These are phyloP conservation scores for Komagataella kurtzmanii DNA, from an alignment of 805 yeast species.

Conservation along the genomic window DNA sequence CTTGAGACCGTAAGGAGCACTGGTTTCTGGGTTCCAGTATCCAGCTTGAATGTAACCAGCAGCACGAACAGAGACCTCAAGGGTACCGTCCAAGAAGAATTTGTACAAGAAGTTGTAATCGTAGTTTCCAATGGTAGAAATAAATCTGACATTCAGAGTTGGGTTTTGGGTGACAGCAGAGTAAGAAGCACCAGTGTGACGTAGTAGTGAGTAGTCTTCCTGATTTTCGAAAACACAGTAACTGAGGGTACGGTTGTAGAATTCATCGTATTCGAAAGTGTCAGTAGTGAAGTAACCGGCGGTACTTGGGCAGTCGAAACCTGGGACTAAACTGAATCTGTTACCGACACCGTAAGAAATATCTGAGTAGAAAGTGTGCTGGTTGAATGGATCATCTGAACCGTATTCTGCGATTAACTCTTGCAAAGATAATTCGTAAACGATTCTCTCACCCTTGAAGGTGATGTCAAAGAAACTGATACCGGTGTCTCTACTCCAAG, in stretches of 20 bases:
- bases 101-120: constrained; percentile 4
- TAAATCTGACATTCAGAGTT: constrained; percentile 9
- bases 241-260: constrained; percentile 2
- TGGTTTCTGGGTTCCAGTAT: constrained; percentile 10
- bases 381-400: constrained; percentile 18
- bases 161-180: constrained; percentile 11
- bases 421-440: constrained; percentile 14
- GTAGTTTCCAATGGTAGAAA: constrained; percentile 3
- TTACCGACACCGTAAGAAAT: constrained; percentile 15
- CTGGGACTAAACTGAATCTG: constrained; percentile 13
- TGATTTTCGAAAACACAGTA: constrained; percentile 7
- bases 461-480: constrained; percentile 12
- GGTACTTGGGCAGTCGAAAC: constrained; percentile 17
- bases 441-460: constrained; percentile 16
- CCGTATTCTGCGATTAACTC: constrained; percentile 17
- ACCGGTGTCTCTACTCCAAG: constrained; percentile 14
- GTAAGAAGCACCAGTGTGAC: constrained; percentile 2
- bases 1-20: constrained; percentile 11
- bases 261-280: constrained; percentile 11
- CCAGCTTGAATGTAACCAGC: constrained; percentile 18
- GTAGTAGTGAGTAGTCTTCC: constrained; percentile 3
- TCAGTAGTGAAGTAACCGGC: constrained; percentile 14
- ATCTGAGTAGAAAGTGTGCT: constrained; percentile 12
- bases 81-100: constrained; percentile 12
- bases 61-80: constrained; percentile 15